A percentile compares a stretch with the other conserved stretches of the same genome.
Evolutionary conservation across 441 rosid species (phyloP).

Genomic region (Gossypium laxum): DNA sequence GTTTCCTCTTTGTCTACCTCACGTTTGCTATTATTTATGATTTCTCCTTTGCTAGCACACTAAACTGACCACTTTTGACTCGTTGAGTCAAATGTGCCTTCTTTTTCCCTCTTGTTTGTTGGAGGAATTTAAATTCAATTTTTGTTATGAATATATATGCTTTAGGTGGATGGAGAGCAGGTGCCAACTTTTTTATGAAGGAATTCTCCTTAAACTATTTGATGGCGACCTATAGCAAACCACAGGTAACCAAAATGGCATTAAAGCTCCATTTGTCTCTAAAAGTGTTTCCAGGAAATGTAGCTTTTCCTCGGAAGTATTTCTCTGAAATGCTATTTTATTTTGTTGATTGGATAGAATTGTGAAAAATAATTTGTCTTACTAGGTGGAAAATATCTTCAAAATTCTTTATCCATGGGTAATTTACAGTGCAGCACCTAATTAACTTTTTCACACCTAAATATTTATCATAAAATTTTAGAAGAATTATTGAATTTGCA

Average conservation of each 20-base stretch:
- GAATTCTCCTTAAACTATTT: constrained; percentile 52
- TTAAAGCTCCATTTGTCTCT: not conserved
- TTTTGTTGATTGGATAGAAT: not conserved
- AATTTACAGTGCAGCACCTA: not conserved
- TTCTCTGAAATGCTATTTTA: not conserved
- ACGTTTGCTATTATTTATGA: not conserved
- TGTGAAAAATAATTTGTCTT: not conserved
- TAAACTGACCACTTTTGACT: not conserved
- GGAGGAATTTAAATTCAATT: not conserved
- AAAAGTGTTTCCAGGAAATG: not conserved
- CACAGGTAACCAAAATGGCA: constrained; percentile 40
- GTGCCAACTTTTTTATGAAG: constrained; percentile 37
- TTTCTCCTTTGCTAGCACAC: not conserved
- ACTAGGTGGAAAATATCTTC: not conserved
- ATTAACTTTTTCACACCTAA: not conserved
- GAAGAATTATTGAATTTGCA: not conserved
- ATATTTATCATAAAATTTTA: not conserved
- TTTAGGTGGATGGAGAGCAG: constrained; percentile 51
- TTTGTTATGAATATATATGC: constrained; percentile 14
- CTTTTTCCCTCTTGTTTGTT: not conserved
- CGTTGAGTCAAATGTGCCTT: not conserved
- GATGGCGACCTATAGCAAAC: constrained; percentile 65
- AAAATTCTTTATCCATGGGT: not conserved
- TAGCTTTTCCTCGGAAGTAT: not conserved
- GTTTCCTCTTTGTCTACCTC: not conserved